phyloP scores from a whole-genome alignment of 2,329 filamentous ascomycete genomes.

The Trichoderma sp. region DNA sequence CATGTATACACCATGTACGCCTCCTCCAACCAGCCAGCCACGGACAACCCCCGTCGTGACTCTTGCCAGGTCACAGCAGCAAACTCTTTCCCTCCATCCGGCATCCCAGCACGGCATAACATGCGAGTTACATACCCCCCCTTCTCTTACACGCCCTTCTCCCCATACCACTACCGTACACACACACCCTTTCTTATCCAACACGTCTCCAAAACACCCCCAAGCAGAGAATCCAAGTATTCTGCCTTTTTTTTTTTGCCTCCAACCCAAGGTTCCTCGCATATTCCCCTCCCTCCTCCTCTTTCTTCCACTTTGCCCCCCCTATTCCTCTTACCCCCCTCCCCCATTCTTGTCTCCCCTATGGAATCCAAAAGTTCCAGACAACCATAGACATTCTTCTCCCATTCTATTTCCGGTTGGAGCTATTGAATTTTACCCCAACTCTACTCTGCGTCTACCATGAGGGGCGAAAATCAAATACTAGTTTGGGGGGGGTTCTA shows the following conservation, averaged over 20 bases:
- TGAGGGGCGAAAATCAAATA: background rate
- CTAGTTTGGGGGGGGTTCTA: background rate
- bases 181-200: background rate
- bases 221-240: background rate
- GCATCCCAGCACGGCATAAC: background rate
- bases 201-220: background rate
- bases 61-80: background rate
- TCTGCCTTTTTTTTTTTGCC: background rate
- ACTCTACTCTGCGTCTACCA: background rate
- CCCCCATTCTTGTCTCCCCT: background rate
- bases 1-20: background rate
- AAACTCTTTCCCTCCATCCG: background rate
- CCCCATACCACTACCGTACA: background rate
- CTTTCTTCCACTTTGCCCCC: background rate
- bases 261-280: slow-evolving; percentile 11
- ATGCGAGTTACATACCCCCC: background rate
- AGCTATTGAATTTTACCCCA: background rate
- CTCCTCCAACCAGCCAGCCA: background rate
- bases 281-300: background rate
- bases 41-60: background rate
- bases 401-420: background rate
- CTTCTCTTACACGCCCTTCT: background rate
- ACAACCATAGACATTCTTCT: background rate
- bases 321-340: background rate
- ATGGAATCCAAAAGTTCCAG: background rate